Conservation (phyloP, 2,329 filamentous ascomycete species). For the Claviceps capensis region DNA sequence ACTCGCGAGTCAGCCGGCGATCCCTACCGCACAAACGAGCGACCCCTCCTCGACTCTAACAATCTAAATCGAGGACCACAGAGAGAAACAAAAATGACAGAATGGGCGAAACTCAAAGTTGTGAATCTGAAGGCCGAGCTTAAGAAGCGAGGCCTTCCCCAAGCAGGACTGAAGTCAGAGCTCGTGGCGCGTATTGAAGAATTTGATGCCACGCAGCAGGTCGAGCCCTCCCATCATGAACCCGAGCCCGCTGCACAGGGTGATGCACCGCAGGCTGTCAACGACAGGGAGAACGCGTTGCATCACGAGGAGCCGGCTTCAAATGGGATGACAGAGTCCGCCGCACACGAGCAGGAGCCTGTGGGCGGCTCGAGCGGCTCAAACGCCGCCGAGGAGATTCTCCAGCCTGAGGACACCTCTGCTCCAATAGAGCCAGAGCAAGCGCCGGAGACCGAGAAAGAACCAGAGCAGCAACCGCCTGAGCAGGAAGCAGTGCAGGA, state of each 20-base stretch:
- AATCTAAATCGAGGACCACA: neutral
- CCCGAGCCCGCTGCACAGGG: neutral
- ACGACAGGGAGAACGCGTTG: neutral
- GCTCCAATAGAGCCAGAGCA: neutral
- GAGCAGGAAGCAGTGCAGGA: neutral
- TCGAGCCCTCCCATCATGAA: neutral
- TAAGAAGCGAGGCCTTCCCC: constrained; percentile 54
- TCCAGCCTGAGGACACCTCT: neutral
- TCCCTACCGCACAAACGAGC: no score
- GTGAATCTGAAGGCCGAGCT: constrained; percentile 62
- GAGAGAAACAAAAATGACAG: constrained; percentile 25
- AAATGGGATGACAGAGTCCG: neutral
- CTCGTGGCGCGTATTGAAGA: constrained; percentile 49
- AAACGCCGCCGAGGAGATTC: neutral
- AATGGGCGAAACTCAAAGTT: constrained; percentile 53
- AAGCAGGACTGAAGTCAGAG: constrained; percentile 57
- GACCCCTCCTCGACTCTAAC: neutral
- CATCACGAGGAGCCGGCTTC: neutral
- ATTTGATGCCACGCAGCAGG: constrained; percentile 8
- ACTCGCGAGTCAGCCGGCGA: neutral
- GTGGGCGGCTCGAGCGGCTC: neutral
- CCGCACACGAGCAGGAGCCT: neutral
- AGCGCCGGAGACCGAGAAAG: neutral
- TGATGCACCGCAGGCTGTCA: neutral
- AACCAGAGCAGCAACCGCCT: neutral